A percentile compares a stretch with the other conserved stretches of the same genome.
Evolutionary conservation across 2,329 filamentous ascomycete species (phyloP).

Genomic region (Fusarium sp.): DNA sequence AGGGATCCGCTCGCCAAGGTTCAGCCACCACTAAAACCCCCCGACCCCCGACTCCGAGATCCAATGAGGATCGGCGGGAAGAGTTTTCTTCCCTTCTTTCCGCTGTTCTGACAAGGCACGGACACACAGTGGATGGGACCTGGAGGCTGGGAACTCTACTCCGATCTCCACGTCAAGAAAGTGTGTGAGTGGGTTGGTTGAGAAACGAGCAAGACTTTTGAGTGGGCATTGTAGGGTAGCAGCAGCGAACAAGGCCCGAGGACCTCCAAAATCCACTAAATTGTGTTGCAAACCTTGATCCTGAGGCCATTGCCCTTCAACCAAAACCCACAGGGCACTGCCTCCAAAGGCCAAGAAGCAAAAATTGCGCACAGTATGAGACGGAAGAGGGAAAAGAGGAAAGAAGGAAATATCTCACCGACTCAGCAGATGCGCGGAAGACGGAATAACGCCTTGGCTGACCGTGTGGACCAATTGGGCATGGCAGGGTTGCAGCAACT

Average conservation of each 20-base stretch:
- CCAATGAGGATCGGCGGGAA: slow-evolving; percentile 25
- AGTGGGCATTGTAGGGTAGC: slow-evolving; percentile 2
- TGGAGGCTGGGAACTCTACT: slow-evolving; percentile 10
- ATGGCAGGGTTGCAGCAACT: slow-evolving; percentile 18
- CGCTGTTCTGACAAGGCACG: slow-evolving; percentile 6
- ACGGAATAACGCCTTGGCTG: slow-evolving; percentile 19
- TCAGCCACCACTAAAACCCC: slow-evolving; percentile 11
- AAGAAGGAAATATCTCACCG: not conserved
- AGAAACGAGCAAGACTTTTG: not conserved
- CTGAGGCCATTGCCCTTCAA: slow-evolving; percentile 8
- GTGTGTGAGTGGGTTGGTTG: slow-evolving; percentile 35
- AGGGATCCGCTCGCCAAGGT: slow-evolving; percentile 4
- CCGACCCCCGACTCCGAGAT: not conserved
- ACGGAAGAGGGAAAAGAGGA: not conserved
- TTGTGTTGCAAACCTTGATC: slow-evolving; percentile 33
- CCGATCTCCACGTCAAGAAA: slow-evolving; percentile 4
- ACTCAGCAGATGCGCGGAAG: not conserved
- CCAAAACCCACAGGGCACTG: slow-evolving; percentile 23
- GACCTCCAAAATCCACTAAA: slow-evolving; percentile 24
- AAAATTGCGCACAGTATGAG: slow-evolving; percentile 37
- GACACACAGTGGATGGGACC: not conserved
- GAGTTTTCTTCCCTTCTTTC: slow-evolving; percentile 21
- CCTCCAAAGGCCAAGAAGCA: slow-evolving; percentile 6
- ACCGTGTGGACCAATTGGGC: slow-evolving; percentile 16
- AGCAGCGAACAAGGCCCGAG: slow-evolving; percentile 2